Conservation (phyloP, 2,329 filamentous ascomycete genomes). For the Dryadomyces quercivorus region DNA sequence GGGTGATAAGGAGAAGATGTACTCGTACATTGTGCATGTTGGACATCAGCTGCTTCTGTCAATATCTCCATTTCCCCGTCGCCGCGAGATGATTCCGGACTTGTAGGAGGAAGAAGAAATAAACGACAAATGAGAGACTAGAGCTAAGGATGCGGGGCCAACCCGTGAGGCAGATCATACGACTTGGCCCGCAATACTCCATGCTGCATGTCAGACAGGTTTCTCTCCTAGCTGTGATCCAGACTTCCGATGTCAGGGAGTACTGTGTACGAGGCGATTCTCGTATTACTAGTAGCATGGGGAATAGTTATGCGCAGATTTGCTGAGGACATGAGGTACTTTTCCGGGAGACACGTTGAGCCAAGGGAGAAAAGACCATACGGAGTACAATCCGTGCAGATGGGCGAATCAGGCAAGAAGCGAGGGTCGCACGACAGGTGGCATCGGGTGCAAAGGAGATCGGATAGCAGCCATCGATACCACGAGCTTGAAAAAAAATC, state of each 20-base stretch:
- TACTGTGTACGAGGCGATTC: background rate
- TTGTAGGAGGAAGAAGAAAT: background rate
- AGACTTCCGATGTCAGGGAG: too few species aligned
- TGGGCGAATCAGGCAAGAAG: background rate
- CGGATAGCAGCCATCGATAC: background rate
- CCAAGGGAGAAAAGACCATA: background rate
- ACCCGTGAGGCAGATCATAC: background rate
- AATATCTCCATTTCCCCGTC: too few species aligned
- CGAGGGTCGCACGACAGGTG: background rate
- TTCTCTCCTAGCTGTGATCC: too few species aligned
- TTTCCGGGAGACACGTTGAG: background rate
- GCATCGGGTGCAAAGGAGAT: background rate
- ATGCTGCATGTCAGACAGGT: background rate
- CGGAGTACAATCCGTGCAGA: background rate
- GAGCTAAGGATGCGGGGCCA: background rate
- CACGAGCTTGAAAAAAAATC: background rate
- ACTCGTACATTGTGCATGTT: too few species aligned
- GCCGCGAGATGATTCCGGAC: too few species aligned
- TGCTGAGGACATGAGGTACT: background rate
- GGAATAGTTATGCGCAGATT: background rate
- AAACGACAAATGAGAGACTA: background rate
- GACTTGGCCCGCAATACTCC: background rate
- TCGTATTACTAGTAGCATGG: background rate
- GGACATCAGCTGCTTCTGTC: too few species aligned
- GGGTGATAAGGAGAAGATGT: too few species aligned